phyloP scores from a whole-genome alignment of 176 grass and related monocot species.

The Eleusine coracana region DNA sequence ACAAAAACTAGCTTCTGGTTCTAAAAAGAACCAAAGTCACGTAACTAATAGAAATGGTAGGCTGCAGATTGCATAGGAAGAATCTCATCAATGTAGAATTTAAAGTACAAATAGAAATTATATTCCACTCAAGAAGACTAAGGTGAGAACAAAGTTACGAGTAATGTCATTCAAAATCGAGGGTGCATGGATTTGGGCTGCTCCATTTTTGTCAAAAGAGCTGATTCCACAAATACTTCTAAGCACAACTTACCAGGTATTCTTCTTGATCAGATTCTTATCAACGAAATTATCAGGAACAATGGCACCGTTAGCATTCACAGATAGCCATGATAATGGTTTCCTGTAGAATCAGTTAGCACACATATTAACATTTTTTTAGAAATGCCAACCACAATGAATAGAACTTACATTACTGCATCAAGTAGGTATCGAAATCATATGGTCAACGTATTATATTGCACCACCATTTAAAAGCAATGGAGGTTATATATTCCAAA shows the following conservation, averaged over 20 bases:
- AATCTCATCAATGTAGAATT: neutral
- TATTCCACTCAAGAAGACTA: constrained; percentile 12
- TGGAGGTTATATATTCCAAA: neutral
- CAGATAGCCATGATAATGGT: constrained; percentile 84
- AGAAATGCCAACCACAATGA: neutral
- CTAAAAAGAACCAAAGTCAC: neutral
- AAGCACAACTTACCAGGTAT: constrained; percentile 61
- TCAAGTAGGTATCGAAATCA: neutral
- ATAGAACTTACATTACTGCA: constrained; percentile 19
- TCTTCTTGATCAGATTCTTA: constrained; percentile 66
- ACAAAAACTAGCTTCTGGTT: neutral
- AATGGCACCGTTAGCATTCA: constrained; percentile 74
- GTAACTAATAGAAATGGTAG: neutral
- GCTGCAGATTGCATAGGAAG: constrained; percentile 21
- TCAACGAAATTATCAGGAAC: constrained; percentile 70
- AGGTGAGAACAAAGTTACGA: constrained; percentile 9
- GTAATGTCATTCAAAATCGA: neutral
- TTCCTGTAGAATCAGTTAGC: constrained; percentile 55
- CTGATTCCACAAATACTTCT: neutral
- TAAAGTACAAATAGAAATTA: neutral
- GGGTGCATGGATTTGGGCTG: too few relatives aligned
- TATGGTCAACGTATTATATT: neutral
- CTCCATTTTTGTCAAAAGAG: neutral
- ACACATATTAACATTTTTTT: constrained; percentile 8
- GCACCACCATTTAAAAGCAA: neutral